Evolutionary conservation across 108 stramenopile genomes (phyloP).

Genomic region (Cyclostephanos invisitatus): DNA sequence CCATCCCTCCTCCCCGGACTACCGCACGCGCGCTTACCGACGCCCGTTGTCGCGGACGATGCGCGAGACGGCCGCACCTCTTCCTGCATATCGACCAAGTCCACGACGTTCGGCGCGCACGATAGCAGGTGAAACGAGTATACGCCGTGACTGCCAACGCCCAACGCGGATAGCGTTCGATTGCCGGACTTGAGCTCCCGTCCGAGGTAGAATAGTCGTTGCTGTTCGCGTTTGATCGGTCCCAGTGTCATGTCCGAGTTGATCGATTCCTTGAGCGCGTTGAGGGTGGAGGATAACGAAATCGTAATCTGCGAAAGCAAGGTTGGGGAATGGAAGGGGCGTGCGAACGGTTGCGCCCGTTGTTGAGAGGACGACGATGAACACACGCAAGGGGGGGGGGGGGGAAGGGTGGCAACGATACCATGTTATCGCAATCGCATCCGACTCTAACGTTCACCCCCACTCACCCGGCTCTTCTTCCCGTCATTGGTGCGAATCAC

Average conservation of each 20-base stretch:
- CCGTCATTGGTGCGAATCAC: conserved; percentile 38
- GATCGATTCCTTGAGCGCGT: conserved; percentile 41
- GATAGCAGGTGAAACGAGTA: conserved; percentile 47
- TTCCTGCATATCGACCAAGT: conserved; percentile 7
- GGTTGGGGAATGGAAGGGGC: not conserved
- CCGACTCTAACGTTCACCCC: not conserved
- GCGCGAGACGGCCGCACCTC: too few relatives aligned
- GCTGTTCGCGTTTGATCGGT: conserved; percentile 37
- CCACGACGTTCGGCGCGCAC: conserved; percentile 6
- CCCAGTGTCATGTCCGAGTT: conserved; percentile 26
- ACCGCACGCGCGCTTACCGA: too few relatives aligned
- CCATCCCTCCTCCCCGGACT: conserved; percentile 4
- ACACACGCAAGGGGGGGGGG: not conserved
- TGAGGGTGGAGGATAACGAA: conserved; percentile 32
- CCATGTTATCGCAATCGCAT: not conserved
- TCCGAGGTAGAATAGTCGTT: conserved; percentile 80
- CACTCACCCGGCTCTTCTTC: conserved; percentile 22
- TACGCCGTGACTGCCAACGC: conserved; percentile 51
- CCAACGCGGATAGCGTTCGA: conserved; percentile 57
- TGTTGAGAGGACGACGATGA: not conserved
- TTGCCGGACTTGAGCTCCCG: conserved; percentile 70
- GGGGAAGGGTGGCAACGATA: too few relatives aligned
- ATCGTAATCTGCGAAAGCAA: conserved; percentile 3
- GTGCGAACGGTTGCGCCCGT: not conserved
- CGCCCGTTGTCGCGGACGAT: too few relatives aligned